phyloP scores from a whole-genome alignment of 1,284 basidiomycete species.

The Kwoniella shivajii region DNA sequence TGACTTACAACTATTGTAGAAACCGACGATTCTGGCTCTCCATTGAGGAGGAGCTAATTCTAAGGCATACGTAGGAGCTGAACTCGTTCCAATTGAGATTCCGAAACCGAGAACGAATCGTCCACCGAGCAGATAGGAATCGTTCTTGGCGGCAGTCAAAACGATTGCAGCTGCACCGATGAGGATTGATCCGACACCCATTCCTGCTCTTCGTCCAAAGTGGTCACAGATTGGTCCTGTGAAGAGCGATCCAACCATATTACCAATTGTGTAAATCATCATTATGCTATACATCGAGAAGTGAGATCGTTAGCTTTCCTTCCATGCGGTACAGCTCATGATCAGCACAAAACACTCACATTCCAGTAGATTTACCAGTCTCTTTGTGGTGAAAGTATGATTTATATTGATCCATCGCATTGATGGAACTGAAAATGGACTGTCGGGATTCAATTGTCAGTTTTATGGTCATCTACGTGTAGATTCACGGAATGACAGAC shows the following conservation, averaged over 20 bases:
- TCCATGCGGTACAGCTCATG: not conserved
- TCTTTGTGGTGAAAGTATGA: conserved; percentile 23
- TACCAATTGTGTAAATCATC: conserved; percentile 30
- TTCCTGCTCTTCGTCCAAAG: conserved; percentile 27
- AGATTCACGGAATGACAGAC: not conserved
- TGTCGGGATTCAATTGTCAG: not conserved
- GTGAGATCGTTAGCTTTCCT: not conserved
- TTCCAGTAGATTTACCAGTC: conserved; percentile 18
- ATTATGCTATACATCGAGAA: conserved; percentile 14
- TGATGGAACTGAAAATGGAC: conserved; percentile 31
- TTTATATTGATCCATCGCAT: conserved; percentile 26
- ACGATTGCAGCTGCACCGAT: conserved; percentile 60
- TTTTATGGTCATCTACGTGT: not conserved
- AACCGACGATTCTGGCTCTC: conserved; percentile 25
- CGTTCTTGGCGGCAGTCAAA: conserved; percentile 54
- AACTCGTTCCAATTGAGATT: conserved; percentile 20
- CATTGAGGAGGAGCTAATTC: conserved; percentile 27
- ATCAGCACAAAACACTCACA: conserved; percentile 16
- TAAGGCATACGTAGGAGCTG: conserved; percentile 22
- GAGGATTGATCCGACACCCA: conserved; percentile 32
- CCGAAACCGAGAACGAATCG: conserved; percentile 26
- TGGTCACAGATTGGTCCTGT: conserved; percentile 29
- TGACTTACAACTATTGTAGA: conserved; percentile 21
- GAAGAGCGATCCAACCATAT: conserved; percentile 25
- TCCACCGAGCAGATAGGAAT: conserved; percentile 40